Evolutionary conservation across 352 stramenopile species (phyloP).

Genomic region (Phytopythium helicoides): DNA sequence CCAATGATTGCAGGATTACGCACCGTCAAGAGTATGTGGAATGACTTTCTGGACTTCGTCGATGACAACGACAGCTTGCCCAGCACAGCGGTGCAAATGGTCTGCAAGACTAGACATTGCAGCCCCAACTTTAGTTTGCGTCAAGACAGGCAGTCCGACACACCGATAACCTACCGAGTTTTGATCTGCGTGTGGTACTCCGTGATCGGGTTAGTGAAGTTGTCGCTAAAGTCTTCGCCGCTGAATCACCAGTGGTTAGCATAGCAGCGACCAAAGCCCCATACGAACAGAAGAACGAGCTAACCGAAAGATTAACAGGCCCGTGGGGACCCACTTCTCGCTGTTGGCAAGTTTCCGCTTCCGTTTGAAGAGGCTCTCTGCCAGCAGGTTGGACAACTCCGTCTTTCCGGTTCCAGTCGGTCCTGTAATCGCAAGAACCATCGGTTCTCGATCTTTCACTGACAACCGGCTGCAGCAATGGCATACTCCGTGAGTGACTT

Average conservation of each 20-base stretch:
- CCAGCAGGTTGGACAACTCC: constrained; percentile 83
- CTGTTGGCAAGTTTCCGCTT: constrained; percentile 71
- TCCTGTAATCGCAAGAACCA: constrained; percentile 88
- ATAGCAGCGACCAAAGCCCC: constrained; percentile 1
- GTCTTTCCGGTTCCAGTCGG: constrained; percentile 91
- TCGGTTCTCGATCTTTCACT: constrained; percentile 55
- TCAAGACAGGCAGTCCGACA: not conserved
- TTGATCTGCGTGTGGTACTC: constrained; percentile 88
- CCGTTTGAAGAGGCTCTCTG: constrained; percentile 82
- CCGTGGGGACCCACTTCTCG: constrained; percentile 60
- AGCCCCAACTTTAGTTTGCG: constrained; percentile 1
- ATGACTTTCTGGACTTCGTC: constrained; percentile 93
- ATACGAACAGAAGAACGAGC: constrained; percentile 2
- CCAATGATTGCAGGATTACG: constrained; percentile 5
- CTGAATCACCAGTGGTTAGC: constrained; percentile 21
- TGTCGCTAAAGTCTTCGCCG: constrained; percentile 85
- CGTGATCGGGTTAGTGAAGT: constrained; percentile 77
- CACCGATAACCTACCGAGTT: constrained; percentile 32
- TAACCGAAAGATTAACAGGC: constrained; percentile 78
- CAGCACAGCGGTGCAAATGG: constrained; percentile 76
- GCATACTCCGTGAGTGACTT: too few relatives aligned
- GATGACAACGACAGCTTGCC: constrained; percentile 88
- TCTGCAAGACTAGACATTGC: constrained; percentile 55
- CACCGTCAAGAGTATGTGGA: constrained; percentile 85
- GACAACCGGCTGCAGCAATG: constrained; percentile 31